phyloP scores from a whole-genome alignment of 192 early-diverging fungal genomes.

The Gaertneriomyces sp. region DNA sequence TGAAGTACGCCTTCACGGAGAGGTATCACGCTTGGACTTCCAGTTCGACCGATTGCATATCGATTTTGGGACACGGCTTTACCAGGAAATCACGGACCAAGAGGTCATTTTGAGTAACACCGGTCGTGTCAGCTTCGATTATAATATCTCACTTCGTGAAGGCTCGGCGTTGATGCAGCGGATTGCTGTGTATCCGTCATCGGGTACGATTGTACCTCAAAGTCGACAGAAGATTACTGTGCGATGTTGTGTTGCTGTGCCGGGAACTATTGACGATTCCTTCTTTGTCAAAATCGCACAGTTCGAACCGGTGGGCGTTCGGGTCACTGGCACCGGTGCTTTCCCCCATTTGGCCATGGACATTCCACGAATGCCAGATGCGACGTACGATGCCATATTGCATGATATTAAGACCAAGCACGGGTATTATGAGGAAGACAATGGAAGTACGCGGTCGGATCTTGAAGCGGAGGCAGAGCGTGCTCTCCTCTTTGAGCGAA shows the following conservation, averaged over 20 bases:
- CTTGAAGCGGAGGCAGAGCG: slow-evolving; percentile 42
- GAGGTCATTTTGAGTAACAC: slow-evolving; percentile 51
- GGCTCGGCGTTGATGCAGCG: slow-evolving; percentile 32
- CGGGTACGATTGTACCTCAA: slow-evolving; percentile 40
- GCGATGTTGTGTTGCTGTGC: slow-evolving; percentile 42
- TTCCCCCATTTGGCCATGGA: slow-evolving; percentile 40
- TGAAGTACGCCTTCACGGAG: slow-evolving; percentile 46
- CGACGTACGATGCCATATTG: slow-evolving; percentile 24
- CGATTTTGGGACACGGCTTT: slow-evolving; percentile 49
- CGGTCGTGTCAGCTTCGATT: slow-evolving; percentile 52
- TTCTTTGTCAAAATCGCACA: slow-evolving; percentile 55
- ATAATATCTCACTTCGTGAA: slow-evolving; percentile 31
- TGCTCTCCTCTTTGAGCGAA: slow-evolving; percentile 39
- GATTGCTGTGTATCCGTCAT: slow-evolving; percentile 41
- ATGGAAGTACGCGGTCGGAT: slow-evolving; percentile 7
- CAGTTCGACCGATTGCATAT: slow-evolving; percentile 34
- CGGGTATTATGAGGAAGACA: neutral
- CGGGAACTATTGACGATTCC: slow-evolving; percentile 45
- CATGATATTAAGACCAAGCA: slow-evolving; percentile 17
- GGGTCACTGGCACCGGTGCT: slow-evolving; percentile 37
- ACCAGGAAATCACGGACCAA: slow-evolving; percentile 54
- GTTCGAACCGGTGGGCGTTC: slow-evolving; percentile 47
- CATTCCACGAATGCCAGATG: slow-evolving; percentile 34
- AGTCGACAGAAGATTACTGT: slow-evolving; percentile 41
- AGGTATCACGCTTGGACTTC: slow-evolving; percentile 47